These are phyloP conservation scores for Quercus lobata DNA, from an alignment of 331 rosid species.

Conservation along the genomic window DNA sequence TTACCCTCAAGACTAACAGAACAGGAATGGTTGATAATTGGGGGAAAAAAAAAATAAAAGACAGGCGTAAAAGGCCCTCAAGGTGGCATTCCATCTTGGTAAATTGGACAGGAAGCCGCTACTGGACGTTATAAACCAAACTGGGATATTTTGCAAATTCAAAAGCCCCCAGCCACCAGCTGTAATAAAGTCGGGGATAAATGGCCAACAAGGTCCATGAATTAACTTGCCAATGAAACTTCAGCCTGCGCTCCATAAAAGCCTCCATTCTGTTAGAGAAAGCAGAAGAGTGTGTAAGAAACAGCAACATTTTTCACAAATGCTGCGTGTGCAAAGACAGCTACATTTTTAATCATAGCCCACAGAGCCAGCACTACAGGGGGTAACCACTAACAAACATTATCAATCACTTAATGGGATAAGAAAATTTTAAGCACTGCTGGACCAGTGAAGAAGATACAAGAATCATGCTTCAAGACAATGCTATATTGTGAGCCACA, in stretches of 20 bases:
- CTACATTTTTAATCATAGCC: not conserved
- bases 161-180: slow-evolving; percentile 3
- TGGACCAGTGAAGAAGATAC: not conserved
- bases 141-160: slow-evolving; percentile 11
- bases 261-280: not conserved
- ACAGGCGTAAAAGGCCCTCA: not conserved
- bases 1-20: not conserved
- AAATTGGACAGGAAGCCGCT: not conserved
- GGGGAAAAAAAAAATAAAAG: not conserved
- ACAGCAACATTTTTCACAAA: not conserved
- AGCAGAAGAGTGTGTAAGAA: not conserved
- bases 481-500: slow-evolving; percentile 10
- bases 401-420: not conserved
- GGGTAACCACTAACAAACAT: not conserved
- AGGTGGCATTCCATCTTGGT: not conserved
- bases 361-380: not conserved
- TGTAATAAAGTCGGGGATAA: slow-evolving; percentile 13
- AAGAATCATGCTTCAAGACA: not conserved
- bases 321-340: not conserved
- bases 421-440: not conserved
- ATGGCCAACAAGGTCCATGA: not conserved
- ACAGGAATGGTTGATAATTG: not conserved
- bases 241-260: not conserved
- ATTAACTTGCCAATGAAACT: not conserved
- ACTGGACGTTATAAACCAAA: not conserved